phyloP scores from a whole-genome alignment of 495 filamentous ascomycete genomes.

The Trypethelium eluteriae region DNA sequence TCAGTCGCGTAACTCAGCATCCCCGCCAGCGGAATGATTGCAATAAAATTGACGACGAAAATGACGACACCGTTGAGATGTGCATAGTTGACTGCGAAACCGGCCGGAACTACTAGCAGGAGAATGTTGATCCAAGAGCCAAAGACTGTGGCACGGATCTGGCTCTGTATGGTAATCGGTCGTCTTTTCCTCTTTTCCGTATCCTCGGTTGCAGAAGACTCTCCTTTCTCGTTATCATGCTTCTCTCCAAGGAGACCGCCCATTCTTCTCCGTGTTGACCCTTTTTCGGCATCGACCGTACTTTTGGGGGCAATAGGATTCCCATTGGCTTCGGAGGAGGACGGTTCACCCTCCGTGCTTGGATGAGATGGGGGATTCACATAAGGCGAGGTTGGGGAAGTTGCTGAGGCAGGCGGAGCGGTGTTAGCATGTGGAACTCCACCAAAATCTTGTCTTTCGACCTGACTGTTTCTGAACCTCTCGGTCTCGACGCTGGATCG shows the following conservation, averaged over 20 bases:
- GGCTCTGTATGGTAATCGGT: slow-evolving; percentile 58
- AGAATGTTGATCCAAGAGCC: slow-evolving; percentile 80
- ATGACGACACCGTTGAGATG: slow-evolving; percentile 49
- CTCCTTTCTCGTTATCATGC: slow-evolving; percentile 7
- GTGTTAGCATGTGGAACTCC: slow-evolving; percentile 6
- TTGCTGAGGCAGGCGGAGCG: slow-evolving; percentile 8
- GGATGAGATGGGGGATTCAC: neutral
- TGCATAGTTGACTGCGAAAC: slow-evolving; percentile 64
- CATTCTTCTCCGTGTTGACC: slow-evolving; percentile 18
- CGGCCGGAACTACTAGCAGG: slow-evolving; percentile 68
- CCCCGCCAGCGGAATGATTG: slow-evolving; percentile 54
- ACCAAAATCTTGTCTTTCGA: slow-evolving; percentile 9
- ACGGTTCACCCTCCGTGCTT: neutral
- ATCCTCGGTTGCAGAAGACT: slow-evolving; percentile 17
- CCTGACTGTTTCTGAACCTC: neutral
- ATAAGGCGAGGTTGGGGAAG: neutral
- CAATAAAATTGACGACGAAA: slow-evolving; percentile 85
- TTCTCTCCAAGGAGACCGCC: slow-evolving; percentile 20
- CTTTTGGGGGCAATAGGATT: neutral
- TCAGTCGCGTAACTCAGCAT: slow-evolving; percentile 40
- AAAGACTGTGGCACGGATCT: slow-evolving; percentile 63
- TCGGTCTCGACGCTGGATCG: slow-evolving; percentile 2
- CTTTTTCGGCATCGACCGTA: slow-evolving; percentile 5
- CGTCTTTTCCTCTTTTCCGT: slow-evolving; percentile 37
- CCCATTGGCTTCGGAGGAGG: neutral